Percentiles rank a stretch among this genome's conserved stretches.
phyloP scores from a whole-genome alignment of 2,329 filamentous ascomycete genomes.

The Sclerotinia minor region DNA sequence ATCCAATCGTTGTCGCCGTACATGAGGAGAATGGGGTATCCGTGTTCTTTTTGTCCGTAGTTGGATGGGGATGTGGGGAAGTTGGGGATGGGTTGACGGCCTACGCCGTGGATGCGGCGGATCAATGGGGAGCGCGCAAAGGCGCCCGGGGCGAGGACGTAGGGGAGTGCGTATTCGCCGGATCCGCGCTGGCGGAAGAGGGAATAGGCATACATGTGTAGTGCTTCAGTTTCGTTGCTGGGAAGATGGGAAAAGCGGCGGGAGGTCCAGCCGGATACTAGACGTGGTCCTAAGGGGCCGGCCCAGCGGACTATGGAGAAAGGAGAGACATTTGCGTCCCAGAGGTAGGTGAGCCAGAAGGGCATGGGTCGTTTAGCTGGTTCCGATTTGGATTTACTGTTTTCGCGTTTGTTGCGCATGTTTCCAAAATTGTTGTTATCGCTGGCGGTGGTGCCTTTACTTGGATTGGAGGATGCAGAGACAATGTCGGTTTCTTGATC shows the following conservation, averaged over 20 bases:
- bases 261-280: conserved; percentile 93
- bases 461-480: conserved; percentile 43
- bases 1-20: conserved; percentile 99
- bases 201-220: conserved; percentile 93
- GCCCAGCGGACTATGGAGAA: conserved; percentile 87
- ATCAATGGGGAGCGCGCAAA: conserved; percentile 88
- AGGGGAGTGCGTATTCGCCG: conserved; percentile 90
- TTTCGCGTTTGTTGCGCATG: conserved; percentile 46
- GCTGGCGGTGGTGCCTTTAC: conserved; percentile 33
- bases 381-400: conserved; percentile 39
- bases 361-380: conserved; percentile 59
- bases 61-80: conserved; percentile 13
- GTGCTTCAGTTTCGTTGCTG: conserved; percentile 71
- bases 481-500: conserved; percentile 58
- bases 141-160: conserved; percentile 89
- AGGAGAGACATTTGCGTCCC: conserved; percentile 95
- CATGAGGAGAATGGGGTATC: conserved; percentile 85
- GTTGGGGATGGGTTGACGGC: conserved; percentile 59
- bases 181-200: conserved; percentile 91
- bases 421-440: conserved; percentile 56
- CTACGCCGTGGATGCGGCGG: conserved; percentile 80
- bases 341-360: conserved; percentile 87
- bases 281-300: conserved; percentile 84
- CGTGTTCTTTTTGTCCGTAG: conserved; percentile 48
- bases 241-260: conserved; percentile 90